phyloP scores from a whole-genome alignment of 83 land plant species.

The Picea abies region DNA sequence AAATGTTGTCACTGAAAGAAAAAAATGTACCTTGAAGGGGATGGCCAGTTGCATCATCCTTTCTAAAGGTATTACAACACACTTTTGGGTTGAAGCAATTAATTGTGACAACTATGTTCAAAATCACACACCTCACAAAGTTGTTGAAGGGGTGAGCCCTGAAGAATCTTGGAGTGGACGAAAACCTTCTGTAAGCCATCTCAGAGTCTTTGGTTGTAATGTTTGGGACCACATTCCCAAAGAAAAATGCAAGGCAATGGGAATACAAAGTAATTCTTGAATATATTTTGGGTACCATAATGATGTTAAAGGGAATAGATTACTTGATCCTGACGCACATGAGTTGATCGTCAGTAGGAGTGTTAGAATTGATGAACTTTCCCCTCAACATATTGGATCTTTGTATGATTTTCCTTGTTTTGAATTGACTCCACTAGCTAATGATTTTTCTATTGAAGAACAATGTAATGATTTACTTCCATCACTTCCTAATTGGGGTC shows the following conservation, averaged over 20 bases:
- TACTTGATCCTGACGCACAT: neutral
- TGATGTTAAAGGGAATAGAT: neutral
- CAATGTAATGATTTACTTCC: too few species aligned
- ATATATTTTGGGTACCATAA: neutral
- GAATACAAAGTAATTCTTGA: neutral
- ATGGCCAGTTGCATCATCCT: neutral
- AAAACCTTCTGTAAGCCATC: neutral
- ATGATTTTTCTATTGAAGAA: too few species aligned
- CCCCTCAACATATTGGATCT: too few species aligned
- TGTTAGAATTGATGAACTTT: neutral
- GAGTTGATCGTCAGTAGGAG: neutral
- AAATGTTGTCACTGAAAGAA: constrained; percentile 17
- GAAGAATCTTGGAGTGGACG: neutral
- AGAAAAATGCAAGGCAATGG: neutral
- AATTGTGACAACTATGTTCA: neutral
- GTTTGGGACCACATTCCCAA: neutral
- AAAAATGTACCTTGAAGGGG: neutral
- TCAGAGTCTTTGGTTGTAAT: neutral
- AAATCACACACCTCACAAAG: neutral
- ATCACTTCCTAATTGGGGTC: too few species aligned
- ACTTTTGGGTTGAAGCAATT: too few species aligned
- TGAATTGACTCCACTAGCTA: too few species aligned
- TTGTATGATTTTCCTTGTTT: too few species aligned
- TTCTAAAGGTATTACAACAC: too few species aligned
- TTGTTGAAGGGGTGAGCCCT: neutral